Percentiles rank a stretch among this genome's conserved stretches.
Conservation (phyloP, 306 rosid genomes). For the Senna tora region DNA sequence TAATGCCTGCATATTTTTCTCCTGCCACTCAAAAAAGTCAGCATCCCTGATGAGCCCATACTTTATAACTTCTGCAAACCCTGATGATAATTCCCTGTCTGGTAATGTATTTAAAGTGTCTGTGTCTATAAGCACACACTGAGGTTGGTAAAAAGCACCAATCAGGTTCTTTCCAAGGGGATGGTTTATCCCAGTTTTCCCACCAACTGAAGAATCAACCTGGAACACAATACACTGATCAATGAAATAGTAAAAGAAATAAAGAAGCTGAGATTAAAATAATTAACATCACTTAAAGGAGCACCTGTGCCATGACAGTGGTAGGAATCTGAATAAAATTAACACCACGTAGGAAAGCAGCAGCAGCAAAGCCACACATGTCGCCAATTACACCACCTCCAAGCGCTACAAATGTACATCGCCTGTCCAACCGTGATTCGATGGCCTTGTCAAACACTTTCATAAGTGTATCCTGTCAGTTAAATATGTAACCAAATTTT, state of each 20-base stretch:
- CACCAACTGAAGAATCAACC: constrained; percentile 99
- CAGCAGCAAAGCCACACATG: constrained; percentile 96
- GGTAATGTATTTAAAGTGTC: constrained; percentile 81
- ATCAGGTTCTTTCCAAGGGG: constrained; percentile 92
- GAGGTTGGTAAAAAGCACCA: constrained; percentile 96
- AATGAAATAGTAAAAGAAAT: neutral
- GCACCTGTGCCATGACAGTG: constrained; percentile 91
- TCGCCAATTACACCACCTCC: constrained; percentile 99
- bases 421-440: constrained; percentile 74
- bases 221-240: constrained; percentile 38
- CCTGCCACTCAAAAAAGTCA: constrained; percentile 93
- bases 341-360: constrained; percentile 86
- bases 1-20: constrained; percentile 76
- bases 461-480: constrained; percentile 79
- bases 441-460: constrained; percentile 97
- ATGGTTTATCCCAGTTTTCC: constrained; percentile 96
- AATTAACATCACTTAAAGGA: constrained; percentile 14
- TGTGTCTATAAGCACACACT: constrained; percentile 89
- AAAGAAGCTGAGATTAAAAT: constrained; percentile 4
- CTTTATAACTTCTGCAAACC: constrained; percentile 91
- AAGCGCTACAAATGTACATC: constrained; percentile 89
- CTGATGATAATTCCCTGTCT: constrained; percentile 88
- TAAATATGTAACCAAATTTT: constrained; percentile 39
- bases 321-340: constrained; percentile 97
- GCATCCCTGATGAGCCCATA: constrained; percentile 94